Conservation (phyloP, 2,329 filamentous ascomycete genomes). For the Tolypocladium paradoxum region DNA sequence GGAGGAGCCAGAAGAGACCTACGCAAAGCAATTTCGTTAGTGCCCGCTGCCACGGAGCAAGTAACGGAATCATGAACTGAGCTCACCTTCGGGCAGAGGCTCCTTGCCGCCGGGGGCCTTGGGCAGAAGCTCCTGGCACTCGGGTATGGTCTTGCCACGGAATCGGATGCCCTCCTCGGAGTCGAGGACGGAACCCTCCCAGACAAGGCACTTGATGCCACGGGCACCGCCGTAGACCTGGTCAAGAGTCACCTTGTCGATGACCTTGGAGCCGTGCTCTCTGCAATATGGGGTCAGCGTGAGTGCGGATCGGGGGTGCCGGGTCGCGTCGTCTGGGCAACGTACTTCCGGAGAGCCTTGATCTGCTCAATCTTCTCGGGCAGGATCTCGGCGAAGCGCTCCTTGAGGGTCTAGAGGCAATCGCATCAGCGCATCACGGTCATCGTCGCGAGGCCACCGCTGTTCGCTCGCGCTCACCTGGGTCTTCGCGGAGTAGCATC, state of each 20-base stretch:
- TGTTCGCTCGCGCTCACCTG: constrained; percentile 46
- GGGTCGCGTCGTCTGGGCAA: background rate
- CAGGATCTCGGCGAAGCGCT: constrained; percentile 92
- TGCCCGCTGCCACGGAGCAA: background rate
- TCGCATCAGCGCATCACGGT: constrained; percentile 1
- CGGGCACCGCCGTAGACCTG: constrained; percentile 99
- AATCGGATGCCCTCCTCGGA: constrained; percentile 98
- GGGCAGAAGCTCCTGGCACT: constrained; percentile 95
- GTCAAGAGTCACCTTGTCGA: constrained; percentile 97
- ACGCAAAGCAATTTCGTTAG: background rate
- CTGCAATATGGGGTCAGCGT: constrained; percentile 31
- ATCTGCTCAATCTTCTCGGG: constrained; percentile 98
- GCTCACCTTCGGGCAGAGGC: constrained; percentile 82
- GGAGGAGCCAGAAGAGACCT: constrained; percentile 98
- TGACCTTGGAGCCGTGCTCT: constrained; percentile 87
- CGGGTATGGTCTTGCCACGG: constrained; percentile 97
- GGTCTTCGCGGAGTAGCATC: constrained; percentile 89
- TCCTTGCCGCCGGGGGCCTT: constrained; percentile 95
- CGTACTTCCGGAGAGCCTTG: constrained; percentile 94
- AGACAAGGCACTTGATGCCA: constrained; percentile 97
- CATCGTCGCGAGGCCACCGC: background rate
- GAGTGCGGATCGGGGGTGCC: background rate
- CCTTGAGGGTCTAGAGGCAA: constrained; percentile 71
- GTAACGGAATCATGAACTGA: background rate
- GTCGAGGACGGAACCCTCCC: constrained; percentile 98